These are phyloP conservation scores for Cladobotryum mycophilum DNA, from an alignment of 2,329 filamentous ascomycete species.

Conservation along the genomic window DNA sequence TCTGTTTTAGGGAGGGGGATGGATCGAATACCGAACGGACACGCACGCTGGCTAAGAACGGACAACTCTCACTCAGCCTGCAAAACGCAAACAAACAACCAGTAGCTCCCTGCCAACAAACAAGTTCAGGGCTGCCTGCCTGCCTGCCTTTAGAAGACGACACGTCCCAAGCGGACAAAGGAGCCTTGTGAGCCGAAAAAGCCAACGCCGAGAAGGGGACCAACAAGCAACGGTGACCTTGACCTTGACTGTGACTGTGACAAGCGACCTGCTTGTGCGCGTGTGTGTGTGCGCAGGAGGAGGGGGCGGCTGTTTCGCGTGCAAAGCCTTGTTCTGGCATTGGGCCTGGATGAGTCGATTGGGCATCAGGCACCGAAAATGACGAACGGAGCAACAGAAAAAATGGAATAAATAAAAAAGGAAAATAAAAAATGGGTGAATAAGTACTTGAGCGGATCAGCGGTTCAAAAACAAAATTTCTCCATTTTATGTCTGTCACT, in stretches of 20 bases:
- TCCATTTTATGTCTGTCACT: too few relatives aligned
- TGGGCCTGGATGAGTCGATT: slow-evolving; percentile 7
- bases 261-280: too few relatives aligned
- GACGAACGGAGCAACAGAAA: slow-evolving; percentile 2
- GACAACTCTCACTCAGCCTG: not conserved
- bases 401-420: too few relatives aligned
- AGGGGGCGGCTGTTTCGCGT: not conserved
- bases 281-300: not conserved
- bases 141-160: not conserved
- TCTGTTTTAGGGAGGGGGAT: not conserved
- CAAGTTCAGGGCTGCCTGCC: not conserved
- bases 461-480: too few relatives aligned
- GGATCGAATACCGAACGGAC: not conserved
- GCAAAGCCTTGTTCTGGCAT: not conserved
- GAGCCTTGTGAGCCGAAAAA: not conserved
- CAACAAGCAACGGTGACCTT: too few relatives aligned
- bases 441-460: too few relatives aligned
- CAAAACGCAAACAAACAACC: not conserved
- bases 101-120: not conserved
- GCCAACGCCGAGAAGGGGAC: too few relatives aligned
- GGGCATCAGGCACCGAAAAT: slow-evolving; percentile 12
- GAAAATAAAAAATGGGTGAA: too few relatives aligned
- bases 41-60: too few relatives aligned
- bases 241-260: too few relatives aligned
- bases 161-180: not conserved